phyloP scores from a whole-genome alignment of 495 filamentous ascomycete genomes.

The Aspergillus ostianus region DNA sequence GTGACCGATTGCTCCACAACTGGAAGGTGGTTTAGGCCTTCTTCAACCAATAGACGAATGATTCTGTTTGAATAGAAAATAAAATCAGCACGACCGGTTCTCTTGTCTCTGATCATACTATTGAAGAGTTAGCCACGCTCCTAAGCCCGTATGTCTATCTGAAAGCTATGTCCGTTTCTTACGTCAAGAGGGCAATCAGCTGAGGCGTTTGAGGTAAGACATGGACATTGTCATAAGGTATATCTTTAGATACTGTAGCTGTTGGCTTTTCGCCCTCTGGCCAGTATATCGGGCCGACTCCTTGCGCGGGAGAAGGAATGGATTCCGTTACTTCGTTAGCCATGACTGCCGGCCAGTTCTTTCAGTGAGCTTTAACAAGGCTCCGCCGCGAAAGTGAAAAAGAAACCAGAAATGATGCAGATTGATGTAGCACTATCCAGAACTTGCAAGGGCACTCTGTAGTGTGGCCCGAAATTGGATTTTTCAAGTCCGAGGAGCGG shows the following conservation, averaged over 20 bases:
- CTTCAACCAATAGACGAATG: conserved; percentile 95
- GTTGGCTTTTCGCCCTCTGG: conserved; percentile 76
- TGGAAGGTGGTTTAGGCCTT: conserved; percentile 94
- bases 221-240: conserved; percentile 84
- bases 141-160: neutral
- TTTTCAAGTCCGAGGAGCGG: too few species aligned
- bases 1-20: conserved; percentile 83
- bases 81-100: conserved; percentile 88
- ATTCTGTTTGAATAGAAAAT: conserved; percentile 99
- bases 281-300: conserved; percentile 77
- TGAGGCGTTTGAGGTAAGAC: conserved; percentile 92
- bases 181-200: conserved; percentile 96
- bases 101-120: conserved; percentile 92
- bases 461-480: too few species aligned
- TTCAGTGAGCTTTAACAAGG: neutral
- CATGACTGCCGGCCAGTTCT: neutral
- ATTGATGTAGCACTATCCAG: too few species aligned
- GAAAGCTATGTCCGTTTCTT: conserved; percentile 34
- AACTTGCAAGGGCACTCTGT: too few species aligned
- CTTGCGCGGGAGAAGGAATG: conserved; percentile 59
- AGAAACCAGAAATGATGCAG: neutral
- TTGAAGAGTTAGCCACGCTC: conserved; percentile 18
- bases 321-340: conserved; percentile 17
- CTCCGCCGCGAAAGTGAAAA: neutral
- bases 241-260: conserved; percentile 82